These are phyloP conservation scores for Coemansia sp. DNA, from an alignment of 192 early-diverging fungal species.

Conservation along the genomic window DNA sequence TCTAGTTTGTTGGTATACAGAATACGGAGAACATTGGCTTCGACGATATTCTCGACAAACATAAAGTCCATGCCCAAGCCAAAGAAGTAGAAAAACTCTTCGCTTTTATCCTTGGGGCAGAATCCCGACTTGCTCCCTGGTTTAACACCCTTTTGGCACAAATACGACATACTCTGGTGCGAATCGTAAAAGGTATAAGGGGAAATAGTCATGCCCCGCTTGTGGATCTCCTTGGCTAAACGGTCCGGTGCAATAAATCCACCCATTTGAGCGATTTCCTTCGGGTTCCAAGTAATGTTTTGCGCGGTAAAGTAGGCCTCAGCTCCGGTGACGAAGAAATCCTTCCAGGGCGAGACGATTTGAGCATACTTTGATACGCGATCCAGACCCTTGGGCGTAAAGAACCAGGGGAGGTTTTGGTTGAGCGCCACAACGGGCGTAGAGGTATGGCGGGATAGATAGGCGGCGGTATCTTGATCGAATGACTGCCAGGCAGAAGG, in stretches of 20 bases:
- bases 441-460: constrained; percentile 27
- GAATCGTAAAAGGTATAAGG: constrained; percentile 57
- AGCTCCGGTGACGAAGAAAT: constrained; percentile 47
- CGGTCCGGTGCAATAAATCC: constrained; percentile 35
- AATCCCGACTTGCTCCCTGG: background rate
- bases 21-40: constrained; percentile 26
- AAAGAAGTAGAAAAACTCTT: constrained; percentile 53
- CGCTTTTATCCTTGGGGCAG: constrained; percentile 23
- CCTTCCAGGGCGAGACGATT: constrained; percentile 55
- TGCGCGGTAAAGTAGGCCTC: constrained; percentile 18
- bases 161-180: constrained; percentile 40
- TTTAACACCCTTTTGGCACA: constrained; percentile 26
- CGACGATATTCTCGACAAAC: constrained; percentile 55
- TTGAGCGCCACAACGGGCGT: constrained; percentile 35
- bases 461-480: constrained; percentile 51
- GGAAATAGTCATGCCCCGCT: constrained; percentile 36
- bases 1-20: constrained; percentile 16
- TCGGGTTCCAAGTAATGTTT: constrained; percentile 40
- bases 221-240: constrained; percentile 30
- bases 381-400: constrained; percentile 47
- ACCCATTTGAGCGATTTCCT: constrained; percentile 38
- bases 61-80: constrained; percentile 44
- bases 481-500: constrained; percentile 50
- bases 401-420: constrained; percentile 37
- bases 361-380: constrained; percentile 25